A percentile compares a stretch with the other conserved stretches of the same genome.
phyloP scores from a whole-genome alignment of 371 early-diverging fungal species.

The Apophysomyces ossiformis region DNA sequence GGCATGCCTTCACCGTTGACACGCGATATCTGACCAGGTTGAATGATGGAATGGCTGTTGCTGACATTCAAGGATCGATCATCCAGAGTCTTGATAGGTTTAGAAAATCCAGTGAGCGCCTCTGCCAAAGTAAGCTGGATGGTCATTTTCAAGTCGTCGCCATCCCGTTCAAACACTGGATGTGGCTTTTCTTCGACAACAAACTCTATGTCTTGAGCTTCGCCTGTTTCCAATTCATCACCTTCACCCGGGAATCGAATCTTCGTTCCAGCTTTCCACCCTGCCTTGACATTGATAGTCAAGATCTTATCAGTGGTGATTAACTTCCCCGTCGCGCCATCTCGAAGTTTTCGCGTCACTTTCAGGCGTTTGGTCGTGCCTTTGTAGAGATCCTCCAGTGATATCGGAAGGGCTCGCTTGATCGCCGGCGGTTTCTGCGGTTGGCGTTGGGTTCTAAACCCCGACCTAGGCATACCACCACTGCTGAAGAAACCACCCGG shows the following conservation, averaged over 20 bases:
- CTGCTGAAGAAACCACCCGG: conserved; percentile 32
- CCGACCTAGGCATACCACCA: conserved; percentile 42
- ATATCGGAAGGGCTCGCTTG: conserved; percentile 71
- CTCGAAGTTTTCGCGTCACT: conserved; percentile 78
- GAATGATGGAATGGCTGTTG: conserved; percentile 62
- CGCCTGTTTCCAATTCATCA: conserved; percentile 85
- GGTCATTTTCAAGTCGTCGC: conserved; percentile 78
- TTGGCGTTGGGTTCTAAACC: conserved; percentile 11
- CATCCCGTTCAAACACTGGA: conserved; percentile 84
- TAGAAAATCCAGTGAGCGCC: conserved; percentile 83
- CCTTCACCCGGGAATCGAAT: conserved; percentile 94
- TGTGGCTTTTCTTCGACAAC: conserved; percentile 96
- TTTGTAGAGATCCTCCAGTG: conserved; percentile 93
- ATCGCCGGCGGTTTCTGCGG: conserved; percentile 64
- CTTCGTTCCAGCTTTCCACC: conserved; percentile 99
- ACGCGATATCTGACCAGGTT: conserved; percentile 79
- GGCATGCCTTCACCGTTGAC: conserved; percentile 94
- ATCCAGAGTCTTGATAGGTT: conserved; percentile 78
- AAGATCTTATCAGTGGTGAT: conserved; percentile 82
- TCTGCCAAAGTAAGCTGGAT: conserved; percentile 78
- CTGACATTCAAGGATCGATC: conserved; percentile 73
- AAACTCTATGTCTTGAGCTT: conserved; percentile 91
- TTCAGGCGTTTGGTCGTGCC: conserved; percentile 93
- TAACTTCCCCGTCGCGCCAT: conserved; percentile 52
- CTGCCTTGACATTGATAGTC: conserved; percentile 89